phyloP scores from a whole-genome alignment of 2,329 filamentous ascomycete genomes.

The Verticillium albo-atrum region DNA sequence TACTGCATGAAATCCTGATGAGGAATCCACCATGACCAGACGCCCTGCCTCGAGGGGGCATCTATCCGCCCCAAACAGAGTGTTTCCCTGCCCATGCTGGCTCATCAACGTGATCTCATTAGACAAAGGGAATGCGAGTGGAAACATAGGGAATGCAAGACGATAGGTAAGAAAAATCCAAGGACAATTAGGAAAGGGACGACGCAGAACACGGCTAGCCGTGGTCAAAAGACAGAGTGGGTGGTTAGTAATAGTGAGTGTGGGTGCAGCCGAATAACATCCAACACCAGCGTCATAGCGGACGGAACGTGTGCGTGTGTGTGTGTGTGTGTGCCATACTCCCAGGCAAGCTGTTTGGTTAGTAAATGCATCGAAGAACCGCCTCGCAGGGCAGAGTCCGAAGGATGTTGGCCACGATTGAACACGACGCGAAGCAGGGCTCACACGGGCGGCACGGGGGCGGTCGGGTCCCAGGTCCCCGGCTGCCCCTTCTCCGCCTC shows the following conservation, averaged over 20 bases:
- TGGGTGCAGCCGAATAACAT: neutral
- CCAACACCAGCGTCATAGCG: neutral
- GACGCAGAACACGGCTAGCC: neutral
- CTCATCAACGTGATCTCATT: neutral
- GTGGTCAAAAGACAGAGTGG: neutral
- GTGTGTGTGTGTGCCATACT: too few species aligned
- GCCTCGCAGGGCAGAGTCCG: neutral
- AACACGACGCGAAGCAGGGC: neutral
- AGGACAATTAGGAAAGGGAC: neutral
- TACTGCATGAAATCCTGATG: neutral
- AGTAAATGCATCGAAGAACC: neutral
- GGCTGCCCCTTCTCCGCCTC: neutral
- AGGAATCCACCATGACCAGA: neutral
- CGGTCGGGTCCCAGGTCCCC: neutral
- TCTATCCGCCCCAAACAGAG: neutral
- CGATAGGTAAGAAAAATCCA: neutral
- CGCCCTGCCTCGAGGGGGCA: neutral
- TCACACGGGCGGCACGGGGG: neutral
- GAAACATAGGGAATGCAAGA: neutral
- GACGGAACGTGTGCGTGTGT: neutral
- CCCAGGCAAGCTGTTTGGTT: neutral
- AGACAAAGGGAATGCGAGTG: neutral
- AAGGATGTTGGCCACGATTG: neutral
- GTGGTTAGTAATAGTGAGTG: neutral
- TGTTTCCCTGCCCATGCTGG: neutral